Base-by-base conservation (phyloP, 306 rosid species). In the Gleditsia sinensis region DNA sequence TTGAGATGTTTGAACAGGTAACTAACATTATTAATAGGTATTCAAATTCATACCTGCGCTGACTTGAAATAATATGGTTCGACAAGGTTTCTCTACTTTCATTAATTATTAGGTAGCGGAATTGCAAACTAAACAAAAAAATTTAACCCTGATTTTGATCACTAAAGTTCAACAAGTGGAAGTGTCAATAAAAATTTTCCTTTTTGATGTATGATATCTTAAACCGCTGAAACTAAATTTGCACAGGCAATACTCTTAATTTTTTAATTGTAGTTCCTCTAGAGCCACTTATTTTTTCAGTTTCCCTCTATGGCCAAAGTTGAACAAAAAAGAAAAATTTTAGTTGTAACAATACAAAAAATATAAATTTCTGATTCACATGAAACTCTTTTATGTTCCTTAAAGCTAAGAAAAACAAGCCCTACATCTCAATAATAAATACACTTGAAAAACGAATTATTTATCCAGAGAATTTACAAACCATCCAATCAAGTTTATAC, bases 11-110 rank as follows among this genome's bases (percentile, higher is more conserved):
- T 23, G 39, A 62, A 74, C 36, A 46, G 24, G 59, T 21, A 73
- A 43, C 11, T 50, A 70, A 70, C 39, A 51, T 9, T 25, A 50
- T 14, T 63, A 37, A 6, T 11, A 49, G 46, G 45, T 17, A 25
- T 46, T 36, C 25, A 36, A 21, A 23, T 67, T 58, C 75, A 48
- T 48, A 19, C 63, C 25, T 37, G 5, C 25, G 40, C 39, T 80
- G 58, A 56, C 48, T 43, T 34, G 70, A 33, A 55, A 59, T 23
- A 72, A 46, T 48, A 59, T 28, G 67, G 70, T 67, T 74, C 58
- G 34, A 12, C 7, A 16, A n/a, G 11, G 54, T 32, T 33, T 34
- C 36, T 28, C 33, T 28, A 12, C 27, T 48, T 12, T 36, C 27
- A 27, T 48, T 66, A 17, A 8, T 45, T 11, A 20, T 11, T 58